These are phyloP conservation scores for Colletotrichum siamense DNA, from an alignment of 2,329 filamentous ascomycete genomes.

Conservation along the genomic window DNA sequence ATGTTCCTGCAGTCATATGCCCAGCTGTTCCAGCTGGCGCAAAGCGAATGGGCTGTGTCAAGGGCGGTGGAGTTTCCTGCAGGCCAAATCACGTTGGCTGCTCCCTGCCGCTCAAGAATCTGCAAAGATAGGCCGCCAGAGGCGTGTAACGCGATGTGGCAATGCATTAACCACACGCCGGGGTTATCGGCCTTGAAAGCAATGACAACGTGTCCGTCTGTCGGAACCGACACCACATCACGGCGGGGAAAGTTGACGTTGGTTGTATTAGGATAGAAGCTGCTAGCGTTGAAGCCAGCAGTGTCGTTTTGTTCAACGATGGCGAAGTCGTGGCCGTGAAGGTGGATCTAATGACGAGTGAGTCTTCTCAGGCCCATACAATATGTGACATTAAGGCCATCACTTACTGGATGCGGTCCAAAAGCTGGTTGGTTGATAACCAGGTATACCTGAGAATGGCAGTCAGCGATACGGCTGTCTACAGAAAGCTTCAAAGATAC, in stretches of 20 bases:
- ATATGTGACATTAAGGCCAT: too few species aligned
- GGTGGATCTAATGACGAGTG: background rate
- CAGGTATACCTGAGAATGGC: background rate
- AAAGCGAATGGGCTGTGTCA: fast-evolving
- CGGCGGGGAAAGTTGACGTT: background rate
- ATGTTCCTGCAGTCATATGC: background rate
- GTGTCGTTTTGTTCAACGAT: background rate
- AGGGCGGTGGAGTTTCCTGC: fast-evolving
- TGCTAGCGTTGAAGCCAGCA: fast-evolving
- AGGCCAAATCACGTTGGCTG: background rate
- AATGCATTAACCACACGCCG: background rate
- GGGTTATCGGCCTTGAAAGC: background rate
- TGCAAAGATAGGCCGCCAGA: background rate
- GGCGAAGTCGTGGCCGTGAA: background rate
- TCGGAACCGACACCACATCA: fast-evolving
- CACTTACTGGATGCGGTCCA: background rate
- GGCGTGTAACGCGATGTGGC: fast-evolving
- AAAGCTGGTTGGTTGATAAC: background rate
- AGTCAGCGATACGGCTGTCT: background rate
- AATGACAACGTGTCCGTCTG: fast-evolving
- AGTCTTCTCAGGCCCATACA: too few species aligned
- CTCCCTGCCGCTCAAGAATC: fast-evolving
- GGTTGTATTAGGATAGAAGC: fast-evolving
- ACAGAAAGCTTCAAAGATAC: too few species aligned
- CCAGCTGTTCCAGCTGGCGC: background rate